Conservation (phyloP, 2,329 filamentous ascomycete genomes). For the Aspergillus sp. region DNA sequence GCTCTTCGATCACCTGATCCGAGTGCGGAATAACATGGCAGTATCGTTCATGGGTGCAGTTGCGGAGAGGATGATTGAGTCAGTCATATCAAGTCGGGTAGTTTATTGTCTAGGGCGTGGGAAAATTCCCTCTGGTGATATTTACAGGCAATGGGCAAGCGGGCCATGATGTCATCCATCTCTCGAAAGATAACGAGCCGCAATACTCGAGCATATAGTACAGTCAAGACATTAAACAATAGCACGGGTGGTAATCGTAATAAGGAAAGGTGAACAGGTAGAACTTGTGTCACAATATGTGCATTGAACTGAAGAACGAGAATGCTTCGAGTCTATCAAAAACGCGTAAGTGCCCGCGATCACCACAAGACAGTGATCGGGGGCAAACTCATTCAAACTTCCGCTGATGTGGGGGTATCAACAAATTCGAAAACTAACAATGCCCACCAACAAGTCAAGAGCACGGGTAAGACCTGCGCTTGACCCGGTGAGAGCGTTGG, state of each 20-base stretch:
- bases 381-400: slow-evolving; percentile 25
- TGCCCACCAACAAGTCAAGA: slow-evolving; percentile 16
- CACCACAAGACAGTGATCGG: slow-evolving; percentile 14
- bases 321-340: slow-evolving; percentile 23
- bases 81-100: too few relatives aligned
- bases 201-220: background rate
- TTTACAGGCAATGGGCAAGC: background rate
- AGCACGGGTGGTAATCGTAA: background rate
- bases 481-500: slow-evolving; percentile 6
- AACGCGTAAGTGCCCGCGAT: slow-evolving; percentile 12
- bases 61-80: too few relatives aligned
- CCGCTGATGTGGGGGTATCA: slow-evolving; percentile 28
- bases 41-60: background rate
- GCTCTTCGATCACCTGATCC: background rate
- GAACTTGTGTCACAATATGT: slow-evolving; percentile 16
- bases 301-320: slow-evolving; percentile 20
- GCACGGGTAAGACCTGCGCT: slow-evolving; percentile 5
- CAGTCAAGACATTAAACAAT: slow-evolving; percentile 5
- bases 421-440: slow-evolving; percentile 26
- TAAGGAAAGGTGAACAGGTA: slow-evolving; percentile 6
- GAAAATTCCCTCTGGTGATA: background rate
- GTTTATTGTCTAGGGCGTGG: background rate
- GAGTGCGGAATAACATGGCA: background rate
- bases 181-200: background rate
- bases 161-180: background rate